A percentile compares a stretch with the other conserved stretches of the same genome.
Conservation (phyloP, 108 stramenopile genomes). For the Parietichytrium sp. region DNA sequence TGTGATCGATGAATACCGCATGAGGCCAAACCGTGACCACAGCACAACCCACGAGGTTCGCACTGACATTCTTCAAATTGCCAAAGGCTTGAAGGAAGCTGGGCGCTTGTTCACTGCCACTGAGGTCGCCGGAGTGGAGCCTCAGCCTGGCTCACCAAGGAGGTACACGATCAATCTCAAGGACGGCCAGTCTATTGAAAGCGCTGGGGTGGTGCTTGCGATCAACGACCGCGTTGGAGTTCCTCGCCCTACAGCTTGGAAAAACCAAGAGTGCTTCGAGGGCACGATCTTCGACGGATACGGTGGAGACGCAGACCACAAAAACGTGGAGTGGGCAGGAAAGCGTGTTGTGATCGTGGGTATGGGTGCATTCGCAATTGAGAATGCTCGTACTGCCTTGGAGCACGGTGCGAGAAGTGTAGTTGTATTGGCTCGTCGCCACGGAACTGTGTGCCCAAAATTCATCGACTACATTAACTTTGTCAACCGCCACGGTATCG, state of each 20-base stretch:
- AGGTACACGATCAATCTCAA: neutral
- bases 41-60: conserved; percentile 31
- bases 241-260: neutral
- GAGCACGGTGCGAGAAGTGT: conserved; percentile 33
- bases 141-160: no score
- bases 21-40: conserved; percentile 15
- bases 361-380: conserved; percentile 38
- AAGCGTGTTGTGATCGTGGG: conserved; percentile 35
- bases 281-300: neutral
- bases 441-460: conserved; percentile 30
- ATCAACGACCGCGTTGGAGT: conserved; percentile 33
- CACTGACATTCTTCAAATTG: neutral
- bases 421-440: conserved; percentile 6
- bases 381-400: conserved; percentile 26
- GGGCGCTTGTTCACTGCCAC: conserved; percentile 8
- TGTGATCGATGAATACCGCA: conserved; percentile 6
- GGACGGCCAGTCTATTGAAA: neutral
- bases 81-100: neutral
- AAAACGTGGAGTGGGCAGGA: conserved; percentile 1
- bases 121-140: neutral
- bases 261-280: neutral
- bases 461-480: conserved; percentile 41
- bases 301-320: conserved; percentile 3
- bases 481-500: neutral
- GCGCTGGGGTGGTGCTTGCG: conserved; percentile 8